A percentile compares a stretch with the other conserved stretches of the same genome.
phyloP scores from a whole-genome alignment of 192 early-diverging fungal genomes.

The Coemansia sp. region DNA sequence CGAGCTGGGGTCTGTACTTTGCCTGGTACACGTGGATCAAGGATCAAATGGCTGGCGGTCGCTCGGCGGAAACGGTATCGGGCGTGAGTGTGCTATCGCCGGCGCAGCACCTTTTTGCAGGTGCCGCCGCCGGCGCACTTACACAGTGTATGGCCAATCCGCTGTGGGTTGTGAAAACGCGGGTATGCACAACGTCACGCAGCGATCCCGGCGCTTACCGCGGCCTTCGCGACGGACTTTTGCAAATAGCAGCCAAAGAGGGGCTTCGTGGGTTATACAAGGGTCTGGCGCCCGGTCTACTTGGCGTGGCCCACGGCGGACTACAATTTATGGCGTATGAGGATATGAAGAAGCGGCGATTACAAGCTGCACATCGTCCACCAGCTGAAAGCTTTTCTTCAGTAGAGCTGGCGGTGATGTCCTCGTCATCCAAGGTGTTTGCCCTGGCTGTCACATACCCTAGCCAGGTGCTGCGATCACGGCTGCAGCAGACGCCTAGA shows the following conservation, averaged over 20 bases:
- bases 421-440: conserved; percentile 78
- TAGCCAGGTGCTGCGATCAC: conserved; percentile 82
- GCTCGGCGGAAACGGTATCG: conserved; percentile 43
- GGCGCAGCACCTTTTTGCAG: conserved; percentile 74
- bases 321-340: conserved; percentile 99
- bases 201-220: conserved; percentile 59
- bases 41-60: conserved; percentile 36
- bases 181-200: conserved; percentile 69
- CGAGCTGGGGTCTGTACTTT: conserved; percentile 98
- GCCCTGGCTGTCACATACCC: conserved; percentile 90
- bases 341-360: conserved; percentile 79
- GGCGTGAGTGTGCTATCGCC: conserved; percentile 60
- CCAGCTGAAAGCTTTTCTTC: conserved; percentile 39
- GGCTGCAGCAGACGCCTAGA: conserved; percentile 69
- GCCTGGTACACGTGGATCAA: conserved; percentile 69
- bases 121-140: conserved; percentile 69
- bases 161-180: conserved; percentile 80
- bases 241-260: conserved; percentile 58
- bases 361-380: conserved; percentile 9
- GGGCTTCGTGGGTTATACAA: conserved; percentile 72
- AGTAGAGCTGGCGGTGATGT: conserved; percentile 76
- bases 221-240: conserved; percentile 61
- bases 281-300: conserved; percentile 79
- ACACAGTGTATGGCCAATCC: conserved; percentile 75
- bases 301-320: conserved; percentile 95